Percentiles rank a stretch among this genome's conserved stretches.
These are phyloP conservation scores for Candida khao-thaluensis DNA, from an alignment of 805 yeast species.

Conservation along the genomic window DNA sequence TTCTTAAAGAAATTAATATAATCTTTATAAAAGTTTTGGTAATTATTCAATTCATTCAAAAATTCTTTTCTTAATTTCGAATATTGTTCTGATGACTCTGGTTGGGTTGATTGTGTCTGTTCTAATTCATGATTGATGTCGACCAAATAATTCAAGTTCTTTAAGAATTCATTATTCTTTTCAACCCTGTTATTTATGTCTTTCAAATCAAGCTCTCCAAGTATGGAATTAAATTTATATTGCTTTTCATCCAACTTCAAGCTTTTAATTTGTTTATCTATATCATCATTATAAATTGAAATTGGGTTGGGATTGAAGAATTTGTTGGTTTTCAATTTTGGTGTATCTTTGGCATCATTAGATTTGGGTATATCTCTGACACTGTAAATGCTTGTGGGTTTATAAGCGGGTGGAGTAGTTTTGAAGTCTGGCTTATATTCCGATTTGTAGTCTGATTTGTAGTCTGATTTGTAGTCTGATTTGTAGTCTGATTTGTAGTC, in stretches of 20 bases:
- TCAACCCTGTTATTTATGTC: constrained; percentile 12
- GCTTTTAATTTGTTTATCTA: constrained; percentile 6
- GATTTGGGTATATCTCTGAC: too few species aligned
- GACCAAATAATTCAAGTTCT: constrained; percentile 21
- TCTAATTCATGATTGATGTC: constrained; percentile 17
- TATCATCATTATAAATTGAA: constrained; percentile 5
- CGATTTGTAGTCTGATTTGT: too few species aligned
- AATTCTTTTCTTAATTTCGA: constrained; percentile 24
- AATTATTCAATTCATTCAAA: constrained; percentile 26
- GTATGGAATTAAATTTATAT: constrained; percentile 3
- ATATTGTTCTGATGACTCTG: constrained; percentile 13
- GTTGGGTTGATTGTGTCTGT: neutral
- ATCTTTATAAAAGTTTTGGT: constrained; percentile 28
- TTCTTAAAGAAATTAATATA: constrained; percentile 30
- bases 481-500: neutral
- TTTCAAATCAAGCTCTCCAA: constrained; percentile 8
- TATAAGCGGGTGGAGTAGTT: neutral
- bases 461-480: too few species aligned
- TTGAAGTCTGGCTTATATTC: too few species aligned
- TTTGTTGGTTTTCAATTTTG: constrained; percentile 1
- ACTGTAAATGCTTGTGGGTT: too few species aligned
- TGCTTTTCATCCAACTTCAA: constrained; percentile 13
- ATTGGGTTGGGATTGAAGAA: constrained; percentile 2
- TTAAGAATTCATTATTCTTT: constrained; percentile 18
- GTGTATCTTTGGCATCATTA: neutral